Percentiles rank a stretch among this genome's conserved stretches.
Evolutionary conservation across 2,329 filamentous ascomycete genomes (phyloP).

Genomic region (Berkeleyomyces basicola): DNA sequence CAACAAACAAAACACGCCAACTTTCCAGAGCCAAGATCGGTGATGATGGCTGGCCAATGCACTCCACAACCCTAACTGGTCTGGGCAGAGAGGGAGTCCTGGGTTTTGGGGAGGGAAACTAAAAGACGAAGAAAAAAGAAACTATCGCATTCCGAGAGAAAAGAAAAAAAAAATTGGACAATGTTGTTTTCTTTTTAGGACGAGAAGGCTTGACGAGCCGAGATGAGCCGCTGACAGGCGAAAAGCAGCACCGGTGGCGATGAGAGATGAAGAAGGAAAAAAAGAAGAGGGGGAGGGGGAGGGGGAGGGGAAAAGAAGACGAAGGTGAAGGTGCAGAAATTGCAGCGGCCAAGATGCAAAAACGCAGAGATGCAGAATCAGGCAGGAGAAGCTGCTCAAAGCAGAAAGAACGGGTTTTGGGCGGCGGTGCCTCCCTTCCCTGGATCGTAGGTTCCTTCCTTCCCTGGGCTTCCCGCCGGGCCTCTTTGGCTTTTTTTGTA

Average conservation of each 20-base stretch:
- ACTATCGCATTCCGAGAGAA: slow-evolving; percentile 10
- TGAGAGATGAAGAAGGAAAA: not conserved
- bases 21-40: too few species aligned
- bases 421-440: not conserved
- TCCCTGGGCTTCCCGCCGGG: not conserved
- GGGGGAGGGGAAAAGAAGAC: not conserved
- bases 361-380: not conserved
- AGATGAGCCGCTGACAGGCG: not conserved
- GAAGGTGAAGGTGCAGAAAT: not conserved
- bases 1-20: too few species aligned
- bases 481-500: not conserved
- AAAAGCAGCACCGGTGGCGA: not conserved
- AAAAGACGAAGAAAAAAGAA: slow-evolving; percentile 1
- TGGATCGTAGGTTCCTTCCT: slow-evolving; percentile 1
- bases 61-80: not conserved
- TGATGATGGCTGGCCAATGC: too few species aligned
- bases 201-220: not conserved
- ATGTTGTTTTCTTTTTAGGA: not conserved
- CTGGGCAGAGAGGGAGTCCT: not conserved
- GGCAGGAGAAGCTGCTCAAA: not conserved
- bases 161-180: not conserved
- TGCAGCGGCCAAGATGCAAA: not conserved
- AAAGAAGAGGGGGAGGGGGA: not conserved
- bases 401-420: not conserved
- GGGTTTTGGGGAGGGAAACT: not conserved